Percentiles rank a stretch among this genome's conserved stretches.
These are phyloP conservation scores for Iris macrosiphon DNA, from an alignment of 106 monocot species.

Conservation along the genomic window DNA sequence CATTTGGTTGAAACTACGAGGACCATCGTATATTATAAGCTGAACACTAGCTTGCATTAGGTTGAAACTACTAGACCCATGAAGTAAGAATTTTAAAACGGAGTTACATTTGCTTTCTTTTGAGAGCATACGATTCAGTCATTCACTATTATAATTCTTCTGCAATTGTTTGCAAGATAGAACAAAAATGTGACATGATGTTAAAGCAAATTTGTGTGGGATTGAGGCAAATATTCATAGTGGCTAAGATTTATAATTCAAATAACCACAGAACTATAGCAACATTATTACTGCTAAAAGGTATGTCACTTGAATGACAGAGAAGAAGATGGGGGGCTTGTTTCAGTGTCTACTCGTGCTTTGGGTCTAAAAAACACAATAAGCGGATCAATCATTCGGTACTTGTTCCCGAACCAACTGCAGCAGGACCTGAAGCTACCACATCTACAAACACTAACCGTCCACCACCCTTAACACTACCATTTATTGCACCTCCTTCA, in stretches of 20 bases:
- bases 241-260: not conserved
- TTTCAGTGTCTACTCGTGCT: slow-evolving; percentile 1
- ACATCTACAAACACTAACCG: not conserved
- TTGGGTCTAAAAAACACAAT: not conserved
- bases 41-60: no score
- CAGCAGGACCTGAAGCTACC: not conserved
- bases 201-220: no score
- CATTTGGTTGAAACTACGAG: no score
- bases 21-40: no score
- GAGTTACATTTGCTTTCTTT: no score
- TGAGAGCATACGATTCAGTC: no score
- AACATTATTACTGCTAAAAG: not conserved
- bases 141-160: no score
- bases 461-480: not conserved
- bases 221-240: not conserved
- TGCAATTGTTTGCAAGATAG: no score
- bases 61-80: no score
- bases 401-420: slow-evolving; percentile 5
- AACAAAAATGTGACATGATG: no score
- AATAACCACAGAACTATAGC: not conserved
- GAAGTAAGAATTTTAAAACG: no score
- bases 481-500: slow-evolving; percentile 7
- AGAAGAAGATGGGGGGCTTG: slow-evolving; percentile 9
- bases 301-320: not conserved
- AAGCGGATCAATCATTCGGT: not conserved